Evolutionary conservation across 2,329 filamentous ascomycete genomes (phyloP).

Genomic region (Aureobasidium sp.): DNA sequence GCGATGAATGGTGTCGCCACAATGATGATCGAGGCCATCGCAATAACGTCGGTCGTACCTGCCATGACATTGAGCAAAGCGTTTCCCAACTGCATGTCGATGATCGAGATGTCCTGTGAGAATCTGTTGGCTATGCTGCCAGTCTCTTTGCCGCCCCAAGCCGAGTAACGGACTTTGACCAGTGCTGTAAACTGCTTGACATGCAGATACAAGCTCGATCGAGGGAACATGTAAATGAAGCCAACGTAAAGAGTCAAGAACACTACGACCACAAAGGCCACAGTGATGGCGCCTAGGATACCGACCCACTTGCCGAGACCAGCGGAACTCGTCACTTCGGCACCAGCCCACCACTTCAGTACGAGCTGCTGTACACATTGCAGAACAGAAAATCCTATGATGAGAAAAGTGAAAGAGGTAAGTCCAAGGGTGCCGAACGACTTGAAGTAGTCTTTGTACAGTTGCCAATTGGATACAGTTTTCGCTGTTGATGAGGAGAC

Average conservation of each 20-base stretch:
- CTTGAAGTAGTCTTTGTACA: conserved; percentile 12
- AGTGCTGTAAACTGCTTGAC: conserved; percentile 13
- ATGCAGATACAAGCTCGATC: conserved; percentile 14
- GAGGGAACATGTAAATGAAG: conserved; percentile 12
- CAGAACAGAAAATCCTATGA: not conserved
- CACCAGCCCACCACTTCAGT: conserved; percentile 20
- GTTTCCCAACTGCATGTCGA: conserved; percentile 32
- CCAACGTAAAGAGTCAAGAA: not conserved
- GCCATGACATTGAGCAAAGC: conserved; percentile 10
- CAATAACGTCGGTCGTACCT: not conserved
- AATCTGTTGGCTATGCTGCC: conserved; percentile 31
- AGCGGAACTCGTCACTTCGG: conserved; percentile 22
- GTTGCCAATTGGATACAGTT: not conserved
- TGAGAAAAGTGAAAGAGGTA: not conserved
- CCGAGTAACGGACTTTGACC: conserved; percentile 10
- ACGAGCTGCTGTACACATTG: conserved; percentile 7
- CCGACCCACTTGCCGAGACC: conserved; percentile 3
- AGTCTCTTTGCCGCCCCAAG: conserved; percentile 12
- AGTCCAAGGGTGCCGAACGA: conserved; percentile 6
- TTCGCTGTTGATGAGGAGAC: not conserved
- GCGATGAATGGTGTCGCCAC: conserved; percentile 34
- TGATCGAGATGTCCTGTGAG: conserved; percentile 40
- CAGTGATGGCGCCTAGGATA: conserved; percentile 6
- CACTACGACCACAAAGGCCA: not conserved
- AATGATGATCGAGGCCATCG: conserved; percentile 16